phyloP scores from a whole-genome alignment of 495 filamentous ascomycete species.

The Penicillium taxi region DNA sequence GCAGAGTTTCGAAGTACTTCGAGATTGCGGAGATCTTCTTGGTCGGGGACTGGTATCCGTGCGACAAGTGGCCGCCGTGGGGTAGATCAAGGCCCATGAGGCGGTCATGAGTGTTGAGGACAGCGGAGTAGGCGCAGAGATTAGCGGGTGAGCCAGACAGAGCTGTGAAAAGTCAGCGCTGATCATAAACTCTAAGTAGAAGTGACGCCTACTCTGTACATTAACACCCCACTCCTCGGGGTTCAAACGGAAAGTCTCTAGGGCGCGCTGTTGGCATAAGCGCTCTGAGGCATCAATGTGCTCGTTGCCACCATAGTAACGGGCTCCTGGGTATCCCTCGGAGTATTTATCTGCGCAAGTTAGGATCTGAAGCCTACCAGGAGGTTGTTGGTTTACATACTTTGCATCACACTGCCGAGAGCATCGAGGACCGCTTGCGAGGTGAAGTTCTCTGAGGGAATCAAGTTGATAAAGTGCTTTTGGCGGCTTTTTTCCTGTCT shows the following conservation, averaged over 20 bases:
- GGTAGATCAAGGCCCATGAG: constrained; percentile 97
- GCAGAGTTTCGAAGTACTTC: constrained; percentile 97
- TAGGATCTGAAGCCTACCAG: constrained; percentile 8
- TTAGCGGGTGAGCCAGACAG: constrained; percentile 95
- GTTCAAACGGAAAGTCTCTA: constrained; percentile 77
- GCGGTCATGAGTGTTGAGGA: constrained; percentile 86
- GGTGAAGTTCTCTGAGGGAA: constrained; percentile 98
- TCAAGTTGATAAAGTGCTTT: constrained; percentile 97
- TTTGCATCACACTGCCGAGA: constrained; percentile 97
- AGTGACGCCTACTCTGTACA: constrained; percentile 66
- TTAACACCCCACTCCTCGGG: constrained; percentile 95
- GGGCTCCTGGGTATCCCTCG: constrained; percentile 91
- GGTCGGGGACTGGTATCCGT: constrained; percentile 94
- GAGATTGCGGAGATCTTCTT: constrained; percentile 98
- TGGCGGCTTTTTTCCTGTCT: constrained; percentile 85
- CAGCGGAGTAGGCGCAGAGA: constrained; percentile 87
- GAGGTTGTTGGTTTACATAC: constrained; percentile 46
- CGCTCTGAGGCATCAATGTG: constrained; percentile 86
- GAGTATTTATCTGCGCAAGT: constrained; percentile 96
- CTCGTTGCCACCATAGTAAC: constrained; percentile 97
- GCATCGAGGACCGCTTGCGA: constrained; percentile 96
- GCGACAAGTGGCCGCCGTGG: constrained; percentile 92
- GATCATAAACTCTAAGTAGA: neutral
- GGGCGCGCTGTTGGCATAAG: constrained; percentile 79
- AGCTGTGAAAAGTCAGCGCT: constrained; percentile 46